Evolutionary conservation across 2,329 filamentous ascomycete genomes (phyloP).

Genomic region (Pezicula rhizophila): DNA sequence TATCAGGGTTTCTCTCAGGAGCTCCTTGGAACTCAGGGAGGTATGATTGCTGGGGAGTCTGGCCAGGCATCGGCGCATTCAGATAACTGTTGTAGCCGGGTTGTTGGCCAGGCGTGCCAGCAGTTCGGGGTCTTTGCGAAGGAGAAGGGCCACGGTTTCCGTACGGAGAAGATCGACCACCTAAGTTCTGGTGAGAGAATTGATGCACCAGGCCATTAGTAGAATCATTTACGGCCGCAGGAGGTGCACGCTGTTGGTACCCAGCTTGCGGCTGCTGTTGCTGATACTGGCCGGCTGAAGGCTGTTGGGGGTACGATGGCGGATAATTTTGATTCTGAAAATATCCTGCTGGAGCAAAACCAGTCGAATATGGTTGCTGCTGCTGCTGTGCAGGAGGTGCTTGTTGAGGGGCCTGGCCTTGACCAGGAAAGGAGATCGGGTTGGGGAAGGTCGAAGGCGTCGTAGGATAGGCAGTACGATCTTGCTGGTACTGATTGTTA

Average conservation of each 20-base stretch:
- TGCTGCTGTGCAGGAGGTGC: conserved; percentile 30
- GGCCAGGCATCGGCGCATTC: conserved; percentile 60
- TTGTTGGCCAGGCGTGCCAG: conserved; percentile 61
- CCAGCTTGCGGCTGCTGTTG: conserved; percentile 44
- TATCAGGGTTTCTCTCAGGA: conserved; percentile 82
- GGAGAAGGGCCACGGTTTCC: conserved; percentile 62
- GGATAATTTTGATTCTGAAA: conserved; percentile 56
- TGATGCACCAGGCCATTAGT: conserved; percentile 91
- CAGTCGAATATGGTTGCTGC: conserved; percentile 36
- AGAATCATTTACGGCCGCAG: conserved; percentile 65
- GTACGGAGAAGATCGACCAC: conserved; percentile 65
- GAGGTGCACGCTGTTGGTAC: conserved; percentile 43
- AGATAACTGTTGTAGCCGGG: conserved; percentile 60
- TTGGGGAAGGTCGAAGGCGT: conserved; percentile 96
- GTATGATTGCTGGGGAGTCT: conserved; percentile 45
- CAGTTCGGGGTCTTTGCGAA: conserved; percentile 75
- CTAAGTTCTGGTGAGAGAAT: conserved; percentile 93
- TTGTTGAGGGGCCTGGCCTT: conserved; percentile 25
- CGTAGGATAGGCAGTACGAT: conserved; percentile 68
- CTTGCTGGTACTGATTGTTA: conserved; percentile 54
- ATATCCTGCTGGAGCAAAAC: conserved; percentile 46
- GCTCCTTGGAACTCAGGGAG: conserved; percentile 70
- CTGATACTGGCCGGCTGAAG: conserved; percentile 39
- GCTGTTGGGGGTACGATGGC: conserved; percentile 30
- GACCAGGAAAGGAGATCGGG: conserved; percentile 55